Base-by-base conservation (phyloP, 345 rosid genomes). In the Xanthoceras sorbifolium region DNA sequence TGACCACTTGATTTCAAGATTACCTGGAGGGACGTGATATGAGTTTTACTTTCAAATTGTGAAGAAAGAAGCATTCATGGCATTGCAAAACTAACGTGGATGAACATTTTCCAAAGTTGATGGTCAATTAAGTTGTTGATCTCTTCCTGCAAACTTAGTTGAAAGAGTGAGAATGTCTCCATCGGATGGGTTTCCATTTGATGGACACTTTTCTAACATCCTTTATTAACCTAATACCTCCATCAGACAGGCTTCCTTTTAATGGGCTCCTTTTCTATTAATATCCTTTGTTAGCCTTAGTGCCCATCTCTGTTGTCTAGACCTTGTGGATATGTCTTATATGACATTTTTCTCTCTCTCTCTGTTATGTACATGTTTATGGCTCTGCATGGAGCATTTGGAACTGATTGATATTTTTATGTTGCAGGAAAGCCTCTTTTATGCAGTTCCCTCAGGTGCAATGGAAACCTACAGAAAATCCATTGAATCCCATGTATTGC, bases 371-470 rank as follows among this genome's bases (percentile, higher is more conserved):
- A 44, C 54, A 23, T 32, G 55, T 44, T 28, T 55, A 63, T 69
- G 71, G 10, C 52, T 74, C 2, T 18, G 20, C 71, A 26, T 75
- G 71, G 44, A 34, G 12, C 60, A 36, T 71, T 80, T 60, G 36
- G 68, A 44, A 29, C 76, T 67, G 71, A 68, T 75, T 84, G 48
- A 72, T 5, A 55, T 75, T 80, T 74, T 38, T 78, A 69, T 36
- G 64, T 75, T 83, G 79, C 97, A 97, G 99, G 96, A 93, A 85
- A 92, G 93, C 86, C 90, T 97, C 71, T 97, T 94, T 83, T 92
- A 94, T 83, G 92, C 92, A 10, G 87, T 97, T 79, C 94, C 99
- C 48, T 84, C 86, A 9, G 92, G 97, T 75, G 97, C 99, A 72
- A 89, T 89, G 89, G 94, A 83, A 79, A 76, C 85, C 64, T 97